phyloP scores from a whole-genome alignment of 768 basidiomycete species.

The Leccinum variicolor region DNA sequence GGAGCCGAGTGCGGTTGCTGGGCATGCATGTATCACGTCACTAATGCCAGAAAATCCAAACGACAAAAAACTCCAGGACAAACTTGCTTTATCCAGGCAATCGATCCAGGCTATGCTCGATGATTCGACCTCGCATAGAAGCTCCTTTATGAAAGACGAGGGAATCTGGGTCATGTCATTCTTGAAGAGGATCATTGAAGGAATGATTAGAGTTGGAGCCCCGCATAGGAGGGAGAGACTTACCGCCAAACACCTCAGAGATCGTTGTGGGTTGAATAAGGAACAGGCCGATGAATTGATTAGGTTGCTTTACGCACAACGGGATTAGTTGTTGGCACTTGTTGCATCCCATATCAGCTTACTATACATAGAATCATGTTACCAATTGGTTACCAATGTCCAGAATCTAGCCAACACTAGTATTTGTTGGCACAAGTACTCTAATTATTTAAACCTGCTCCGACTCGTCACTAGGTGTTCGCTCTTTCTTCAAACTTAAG shows the following conservation, averaged over 20 bases:
- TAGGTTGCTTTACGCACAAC: constrained; percentile 4
- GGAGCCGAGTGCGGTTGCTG: constrained; percentile 13
- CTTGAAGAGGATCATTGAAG: constrained; percentile 16
- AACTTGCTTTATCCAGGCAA: constrained; percentile 13
- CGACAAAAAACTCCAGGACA: constrained; percentile 1
- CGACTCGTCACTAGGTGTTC: background rate
- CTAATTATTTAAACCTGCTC: background rate
- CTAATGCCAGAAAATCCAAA: background rate
- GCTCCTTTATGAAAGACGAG: constrained; percentile 12
- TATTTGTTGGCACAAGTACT: background rate
- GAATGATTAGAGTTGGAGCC: constrained; percentile 9
- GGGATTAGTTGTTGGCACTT: constrained; percentile 3
- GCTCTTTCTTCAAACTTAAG: too few relatives aligned
- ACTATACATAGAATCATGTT: background rate
- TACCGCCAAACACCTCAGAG: constrained; percentile 7
- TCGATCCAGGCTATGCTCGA: constrained; percentile 19
- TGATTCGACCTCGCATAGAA: constrained; percentile 19
- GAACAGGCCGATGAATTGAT: constrained; percentile 19
- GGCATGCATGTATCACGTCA: constrained; percentile 31
- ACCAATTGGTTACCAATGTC: background rate
- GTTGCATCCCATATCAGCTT: background rate
- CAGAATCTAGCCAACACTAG: background rate
- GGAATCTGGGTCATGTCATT: constrained; percentile 23
- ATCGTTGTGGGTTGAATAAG: constrained; percentile 15
- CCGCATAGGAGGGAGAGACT: constrained; percentile 9